Conservation (phyloP, 2,329 filamentous ascomycete genomes). For the Nemania bipapillata region DNA sequence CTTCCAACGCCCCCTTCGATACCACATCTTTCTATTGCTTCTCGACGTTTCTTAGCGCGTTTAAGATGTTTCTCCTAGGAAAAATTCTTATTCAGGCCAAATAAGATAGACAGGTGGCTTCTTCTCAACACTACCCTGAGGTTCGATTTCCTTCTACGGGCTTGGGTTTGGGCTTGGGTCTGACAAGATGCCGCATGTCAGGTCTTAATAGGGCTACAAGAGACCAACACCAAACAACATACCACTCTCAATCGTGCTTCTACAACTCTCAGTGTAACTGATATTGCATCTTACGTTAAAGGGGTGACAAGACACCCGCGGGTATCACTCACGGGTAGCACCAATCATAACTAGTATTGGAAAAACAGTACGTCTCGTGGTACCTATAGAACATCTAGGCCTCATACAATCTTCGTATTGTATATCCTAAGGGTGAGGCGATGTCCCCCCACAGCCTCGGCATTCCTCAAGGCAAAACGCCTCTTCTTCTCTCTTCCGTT, state of each 20-base stretch:
- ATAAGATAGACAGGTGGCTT: constrained; percentile 23
- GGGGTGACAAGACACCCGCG: not conserved
- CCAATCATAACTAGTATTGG: not conserved
- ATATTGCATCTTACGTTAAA: not conserved
- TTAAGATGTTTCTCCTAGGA: constrained; percentile 1
- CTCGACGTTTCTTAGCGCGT: not conserved
- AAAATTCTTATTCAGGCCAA: constrained; percentile 6
- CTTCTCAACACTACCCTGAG: constrained; percentile 13
- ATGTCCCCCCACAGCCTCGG: constrained; percentile 8
- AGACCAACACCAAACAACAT: constrained; percentile 9
- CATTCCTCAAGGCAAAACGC: not conserved
- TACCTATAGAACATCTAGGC: not conserved
- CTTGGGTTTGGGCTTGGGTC: not conserved
- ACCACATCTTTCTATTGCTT: not conserved
- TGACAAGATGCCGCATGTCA: constrained; percentile 3
- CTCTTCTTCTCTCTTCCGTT: constrained; percentile 18
- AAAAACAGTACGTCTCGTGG: not conserved
- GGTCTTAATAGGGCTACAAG: not conserved
- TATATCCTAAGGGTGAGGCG: not conserved
- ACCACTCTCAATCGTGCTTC: constrained; percentile 9
- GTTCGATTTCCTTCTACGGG: not conserved
- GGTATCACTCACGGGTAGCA: constrained; percentile 16
- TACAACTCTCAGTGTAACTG: not conserved
- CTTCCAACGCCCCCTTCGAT: not conserved
- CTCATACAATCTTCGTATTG: constrained; percentile 4